A percentile compares a stretch with the other conserved stretches of the same genome.
phyloP scores from a whole-genome alignment of 1,284 basidiomycete genomes.

The Athelia sp. region DNA sequence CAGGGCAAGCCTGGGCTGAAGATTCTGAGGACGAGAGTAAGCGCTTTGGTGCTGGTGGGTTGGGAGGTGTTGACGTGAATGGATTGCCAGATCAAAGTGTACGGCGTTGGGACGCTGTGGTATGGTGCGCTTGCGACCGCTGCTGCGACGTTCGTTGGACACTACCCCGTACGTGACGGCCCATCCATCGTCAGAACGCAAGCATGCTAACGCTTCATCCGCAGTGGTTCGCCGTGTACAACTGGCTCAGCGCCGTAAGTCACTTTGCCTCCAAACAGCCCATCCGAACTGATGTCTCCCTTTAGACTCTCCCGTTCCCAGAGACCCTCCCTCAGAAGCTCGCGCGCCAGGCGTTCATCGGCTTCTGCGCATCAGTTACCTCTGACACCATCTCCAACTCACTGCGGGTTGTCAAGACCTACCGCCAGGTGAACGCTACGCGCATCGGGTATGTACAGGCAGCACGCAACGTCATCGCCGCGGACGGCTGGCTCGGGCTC shows the following conservation, averaged over 20 bases:
- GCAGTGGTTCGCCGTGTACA: constrained; percentile 81
- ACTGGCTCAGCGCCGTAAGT: constrained; percentile 55
- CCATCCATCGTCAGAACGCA: background rate
- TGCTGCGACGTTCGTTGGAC: constrained; percentile 87
- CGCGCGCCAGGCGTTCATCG: constrained; percentile 78
- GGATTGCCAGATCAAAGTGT: constrained; percentile 58
- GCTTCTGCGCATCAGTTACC: constrained; percentile 75
- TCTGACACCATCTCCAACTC: constrained; percentile 85
- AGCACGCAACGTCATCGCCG: constrained; percentile 58
- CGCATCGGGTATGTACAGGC: constrained; percentile 72
- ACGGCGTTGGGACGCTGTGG: constrained; percentile 79
- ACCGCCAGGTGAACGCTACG: constrained; percentile 81
- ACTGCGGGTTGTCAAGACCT: constrained; percentile 88
- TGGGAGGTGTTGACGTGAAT: background rate
- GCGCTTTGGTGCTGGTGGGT: constrained; percentile 14
- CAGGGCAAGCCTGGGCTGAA: constrained; percentile 67
- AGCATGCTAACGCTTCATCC: constrained; percentile 2
- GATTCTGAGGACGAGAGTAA: constrained; percentile 62
- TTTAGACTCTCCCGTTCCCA: constrained; percentile 51
- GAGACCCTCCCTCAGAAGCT: constrained; percentile 55
- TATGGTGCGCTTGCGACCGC: constrained; percentile 86
- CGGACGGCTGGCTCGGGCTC: constrained; percentile 62
- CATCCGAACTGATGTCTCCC: background rate
- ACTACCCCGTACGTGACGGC: constrained; percentile 60
- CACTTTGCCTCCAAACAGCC: background rate